Percentiles rank a stretch among this genome's conserved stretches.
These are phyloP conservation scores for Populus tremula DNA, from an alignment of 345 rosid species.

Conservation along the genomic window DNA sequence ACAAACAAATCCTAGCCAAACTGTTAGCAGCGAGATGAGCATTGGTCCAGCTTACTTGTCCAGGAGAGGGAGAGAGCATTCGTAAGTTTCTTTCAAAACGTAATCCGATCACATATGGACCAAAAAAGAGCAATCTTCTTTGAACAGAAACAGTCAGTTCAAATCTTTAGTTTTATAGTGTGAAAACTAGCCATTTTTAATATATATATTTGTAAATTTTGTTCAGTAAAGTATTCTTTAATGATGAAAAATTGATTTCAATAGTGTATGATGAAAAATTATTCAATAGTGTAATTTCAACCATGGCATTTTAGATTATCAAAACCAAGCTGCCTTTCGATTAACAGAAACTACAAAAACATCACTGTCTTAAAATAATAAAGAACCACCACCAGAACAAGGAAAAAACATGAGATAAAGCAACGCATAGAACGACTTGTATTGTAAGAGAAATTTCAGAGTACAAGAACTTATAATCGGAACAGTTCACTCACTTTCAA, in stretches of 20 bases:
- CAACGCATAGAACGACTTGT: background rate
- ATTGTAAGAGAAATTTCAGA: background rate
- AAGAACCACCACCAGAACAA: background rate
- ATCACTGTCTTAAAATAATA: background rate
- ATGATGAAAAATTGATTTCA: background rate
- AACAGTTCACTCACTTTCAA: background rate
- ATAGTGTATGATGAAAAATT: background rate
- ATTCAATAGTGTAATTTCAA: background rate
- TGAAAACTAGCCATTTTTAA: too few relatives aligned
- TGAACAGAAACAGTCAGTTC: too few relatives aligned
- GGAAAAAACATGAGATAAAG: background rate
- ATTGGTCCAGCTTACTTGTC: too few relatives aligned
- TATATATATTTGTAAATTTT: too few relatives aligned
- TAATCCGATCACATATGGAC: too few relatives aligned
- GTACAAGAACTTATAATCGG: background rate
- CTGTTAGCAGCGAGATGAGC: too few relatives aligned
- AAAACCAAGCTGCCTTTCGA: background rate
- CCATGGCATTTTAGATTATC: background rate
- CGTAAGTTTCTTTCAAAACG: too few relatives aligned
- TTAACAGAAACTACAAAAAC: background rate
- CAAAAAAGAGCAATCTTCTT: too few relatives aligned
- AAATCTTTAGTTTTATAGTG: too few relatives aligned
- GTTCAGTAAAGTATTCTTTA: too few relatives aligned
- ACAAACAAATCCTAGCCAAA: too few relatives aligned
- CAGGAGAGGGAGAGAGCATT: too few relatives aligned